phyloP scores from a whole-genome alignment of 108 stramenopile species.

The Stephanodiscus triporus region DNA sequence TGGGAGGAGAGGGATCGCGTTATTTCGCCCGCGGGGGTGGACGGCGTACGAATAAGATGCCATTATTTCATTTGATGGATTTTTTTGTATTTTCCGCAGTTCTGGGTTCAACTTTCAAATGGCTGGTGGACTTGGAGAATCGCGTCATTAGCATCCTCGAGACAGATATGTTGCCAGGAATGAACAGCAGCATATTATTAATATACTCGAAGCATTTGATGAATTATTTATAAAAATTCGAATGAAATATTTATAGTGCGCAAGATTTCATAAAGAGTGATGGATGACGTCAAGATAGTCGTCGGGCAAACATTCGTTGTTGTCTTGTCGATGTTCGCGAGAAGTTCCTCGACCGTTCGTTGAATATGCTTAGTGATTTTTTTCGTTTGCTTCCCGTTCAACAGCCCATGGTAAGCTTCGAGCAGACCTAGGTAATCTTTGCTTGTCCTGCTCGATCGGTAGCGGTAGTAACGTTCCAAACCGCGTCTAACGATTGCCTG shows the following conservation, averaged over 20 bases:
- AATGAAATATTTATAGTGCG: slow-evolving; percentile 22
- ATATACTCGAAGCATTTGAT: neutral
- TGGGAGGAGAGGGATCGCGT: neutral
- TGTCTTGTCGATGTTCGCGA: slow-evolving; percentile 8
- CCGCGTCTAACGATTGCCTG: slow-evolving; percentile 20
- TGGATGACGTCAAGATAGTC: slow-evolving; percentile 7
- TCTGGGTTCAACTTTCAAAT: too few relatives aligned
- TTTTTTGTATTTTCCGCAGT: too few relatives aligned
- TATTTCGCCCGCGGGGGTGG: too few relatives aligned
- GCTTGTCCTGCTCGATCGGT: neutral
- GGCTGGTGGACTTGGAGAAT: too few relatives aligned
- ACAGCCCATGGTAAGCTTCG: slow-evolving; percentile 18
- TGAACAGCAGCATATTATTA: too few relatives aligned
- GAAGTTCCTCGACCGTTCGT: slow-evolving; percentile 13
- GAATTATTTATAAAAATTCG: neutral
- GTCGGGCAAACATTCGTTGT: neutral
- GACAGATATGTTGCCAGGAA: too few relatives aligned
- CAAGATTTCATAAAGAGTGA: slow-evolving; percentile 35
- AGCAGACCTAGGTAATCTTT: slow-evolving; percentile 14
- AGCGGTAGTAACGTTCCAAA: slow-evolving; percentile 1
- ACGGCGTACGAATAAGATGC: neutral
- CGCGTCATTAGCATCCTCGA: too few relatives aligned
- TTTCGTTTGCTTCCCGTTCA: slow-evolving; percentile 24
- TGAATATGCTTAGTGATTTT: slow-evolving; percentile 26
- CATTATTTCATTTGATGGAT: too few relatives aligned